phyloP scores from a whole-genome alignment of 306 rosid species.

The Acacia melanoxylon region DNA sequence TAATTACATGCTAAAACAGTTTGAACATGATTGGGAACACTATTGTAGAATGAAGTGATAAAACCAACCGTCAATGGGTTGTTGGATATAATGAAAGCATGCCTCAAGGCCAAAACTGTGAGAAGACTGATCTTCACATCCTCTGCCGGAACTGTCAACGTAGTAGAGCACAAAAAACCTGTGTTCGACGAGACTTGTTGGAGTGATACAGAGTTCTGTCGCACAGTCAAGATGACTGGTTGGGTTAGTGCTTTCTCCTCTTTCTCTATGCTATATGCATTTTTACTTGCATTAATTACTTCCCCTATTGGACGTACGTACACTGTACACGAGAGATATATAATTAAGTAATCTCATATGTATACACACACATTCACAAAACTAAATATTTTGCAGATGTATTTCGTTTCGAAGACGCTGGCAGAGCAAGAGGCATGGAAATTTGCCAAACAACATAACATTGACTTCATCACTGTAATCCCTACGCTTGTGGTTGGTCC shows the following conservation, averaged over 20 bases:
- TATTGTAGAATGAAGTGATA: conserved; percentile 74
- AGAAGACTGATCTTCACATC: conserved; percentile 68
- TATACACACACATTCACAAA: background rate
- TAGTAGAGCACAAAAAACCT: conserved; percentile 33
- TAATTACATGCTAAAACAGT: background rate
- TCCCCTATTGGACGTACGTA: no score
- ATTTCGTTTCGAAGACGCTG: conserved; percentile 72
- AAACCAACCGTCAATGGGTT: conserved; percentile 67
- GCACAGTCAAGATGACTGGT: conserved; percentile 58
- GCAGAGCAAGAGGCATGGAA: conserved; percentile 86
- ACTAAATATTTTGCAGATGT: conserved; percentile 53
- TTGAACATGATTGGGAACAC: background rate
- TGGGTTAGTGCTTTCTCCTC: conserved; percentile 51
- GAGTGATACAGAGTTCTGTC: conserved; percentile 69
- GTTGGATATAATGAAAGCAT: conserved; percentile 67
- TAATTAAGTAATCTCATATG: background rate
- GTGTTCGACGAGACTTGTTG: conserved; percentile 57
- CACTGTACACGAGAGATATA: background rate
- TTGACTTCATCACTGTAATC: conserved; percentile 58
- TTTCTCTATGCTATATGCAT: background rate
- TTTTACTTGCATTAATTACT: background rate
- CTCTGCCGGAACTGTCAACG: conserved; percentile 61
- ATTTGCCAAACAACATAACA: conserved; percentile 54
- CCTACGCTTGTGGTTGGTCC: conserved; percentile 78
- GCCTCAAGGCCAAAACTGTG: conserved; percentile 56